A percentile compares a stretch with the other conserved stretches of the same genome.
These are phyloP conservation scores for Aspergillus aculeatinus DNA, from an alignment of 2,329 filamentous ascomycete genomes.

Conservation along the genomic window DNA sequence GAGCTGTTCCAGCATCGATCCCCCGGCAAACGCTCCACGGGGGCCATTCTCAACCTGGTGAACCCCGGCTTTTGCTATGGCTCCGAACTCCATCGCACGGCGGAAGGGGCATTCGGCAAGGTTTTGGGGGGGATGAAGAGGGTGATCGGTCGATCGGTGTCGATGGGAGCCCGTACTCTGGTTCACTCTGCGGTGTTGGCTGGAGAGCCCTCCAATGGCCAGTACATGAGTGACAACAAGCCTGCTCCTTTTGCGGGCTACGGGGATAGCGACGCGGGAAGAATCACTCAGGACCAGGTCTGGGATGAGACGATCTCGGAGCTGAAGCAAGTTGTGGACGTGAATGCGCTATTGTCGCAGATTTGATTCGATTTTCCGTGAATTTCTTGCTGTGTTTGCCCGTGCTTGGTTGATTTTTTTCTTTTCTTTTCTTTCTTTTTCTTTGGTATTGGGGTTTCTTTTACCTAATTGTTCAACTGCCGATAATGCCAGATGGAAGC, in stretches of 20 bases:
- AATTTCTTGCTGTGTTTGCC: too few species aligned
- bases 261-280: not conserved
- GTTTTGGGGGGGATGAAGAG: slow-evolving; percentile 9
- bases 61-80: slow-evolving; percentile 27
- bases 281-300: slow-evolving; percentile 1
- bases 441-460: accelerated
- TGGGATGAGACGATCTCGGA: slow-evolving; percentile 12
- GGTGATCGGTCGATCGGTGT: slow-evolving; percentile 16
- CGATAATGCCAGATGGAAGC: too few species aligned
- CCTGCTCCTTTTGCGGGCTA: slow-evolving; percentile 7
- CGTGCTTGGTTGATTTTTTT: too few species aligned
- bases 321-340: slow-evolving; percentile 2
- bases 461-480: too few species aligned
- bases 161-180: slow-evolving; percentile 22
- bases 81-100: slow-evolving; percentile 9
- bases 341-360: not conserved
- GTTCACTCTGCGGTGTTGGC: slow-evolving; percentile 13
- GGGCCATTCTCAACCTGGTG: slow-evolving; percentile 20
- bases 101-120: slow-evolving; percentile 2
- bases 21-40: not conserved
- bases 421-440: too few species aligned
- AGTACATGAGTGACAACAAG: slow-evolving; percentile 9
- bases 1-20: slow-evolving; percentile 7
- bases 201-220: slow-evolving; percentile 1
- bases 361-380: not conserved